Percentiles rank a stretch among this genome's conserved stretches.
Evolutionary conservation across 495 filamentous ascomycete genomes (phyloP).

Genomic region (Xylaria castorea): DNA sequence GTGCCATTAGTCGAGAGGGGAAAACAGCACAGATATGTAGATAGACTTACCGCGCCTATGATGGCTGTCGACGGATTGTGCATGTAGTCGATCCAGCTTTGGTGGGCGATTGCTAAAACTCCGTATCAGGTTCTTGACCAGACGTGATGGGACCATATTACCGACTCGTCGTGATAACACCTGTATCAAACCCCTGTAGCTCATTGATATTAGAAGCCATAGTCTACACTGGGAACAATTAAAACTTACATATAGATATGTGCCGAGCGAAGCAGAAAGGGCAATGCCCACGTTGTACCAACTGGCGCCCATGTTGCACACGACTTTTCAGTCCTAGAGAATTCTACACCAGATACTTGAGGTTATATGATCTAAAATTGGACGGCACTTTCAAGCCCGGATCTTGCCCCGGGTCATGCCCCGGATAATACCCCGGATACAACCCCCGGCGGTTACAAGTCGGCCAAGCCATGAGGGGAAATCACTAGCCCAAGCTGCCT

Average conservation of each 20-base stretch:
- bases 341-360: not conserved
- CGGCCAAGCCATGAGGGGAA: not conserved
- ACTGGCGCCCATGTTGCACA: constrained; percentile 1
- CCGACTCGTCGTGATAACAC: constrained; percentile 66
- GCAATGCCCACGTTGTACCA: constrained; percentile 55
- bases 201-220: constrained; percentile 13
- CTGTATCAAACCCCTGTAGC: constrained; percentile 63
- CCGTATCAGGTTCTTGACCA: constrained; percentile 2
- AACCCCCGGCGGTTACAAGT: not conserved
- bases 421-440: not conserved
- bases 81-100: constrained; percentile 68
- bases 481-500: not conserved
- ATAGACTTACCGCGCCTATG: constrained; percentile 58
- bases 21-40: not conserved
- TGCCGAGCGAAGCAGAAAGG: constrained; percentile 62
- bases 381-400: not conserved
- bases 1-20: constrained; percentile 36
- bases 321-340: not conserved
- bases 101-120: constrained; percentile 61
- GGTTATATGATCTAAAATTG: not conserved
- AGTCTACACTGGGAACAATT: not conserved
- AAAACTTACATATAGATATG: constrained; percentile 61
- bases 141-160: constrained; percentile 16
- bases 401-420: not conserved
- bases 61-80: constrained; percentile 58